Base-by-base conservation (phyloP, 2,329 filamentous ascomycete genomes). In the Colletotrichum sp. region DNA sequence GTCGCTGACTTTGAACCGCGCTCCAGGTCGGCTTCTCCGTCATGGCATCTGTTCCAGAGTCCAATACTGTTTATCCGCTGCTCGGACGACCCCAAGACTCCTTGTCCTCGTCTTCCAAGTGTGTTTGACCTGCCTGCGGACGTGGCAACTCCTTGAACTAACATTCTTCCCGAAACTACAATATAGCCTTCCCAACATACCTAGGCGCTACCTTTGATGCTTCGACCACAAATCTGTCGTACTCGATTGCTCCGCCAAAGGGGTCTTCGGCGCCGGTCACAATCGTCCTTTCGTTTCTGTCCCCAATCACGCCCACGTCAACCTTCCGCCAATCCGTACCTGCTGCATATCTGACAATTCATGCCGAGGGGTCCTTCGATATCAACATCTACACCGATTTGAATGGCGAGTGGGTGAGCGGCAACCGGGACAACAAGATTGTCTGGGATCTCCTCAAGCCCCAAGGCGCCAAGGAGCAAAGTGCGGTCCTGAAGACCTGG, bases 351-450 rank as follows among this genome's bases (percentile, higher is more conserved):
- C 81, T 98, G 77, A 94, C 91, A 8, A 88, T 96, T 55, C 85
- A 92, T 80, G 94, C 94, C 15, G 89, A 92, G 76, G 95, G 94
- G 7, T 88, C 87, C 77, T 90, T 93, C 67, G 88, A 93, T 77
- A 85, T 94, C 15, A 90, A 92, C 80, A 81, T 93, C 65, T 94
- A 94, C 79, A 85, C 93, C 75, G 93, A 95, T 80, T 79, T 94
- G 70, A 94, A 94, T 80, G 93, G 93, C 9, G 92, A 96, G 81
- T 98, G 95, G 95, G 93, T 95, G 75, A 97, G 93, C 80, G 95
- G 95, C 21, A 90, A 96, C 78, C 87, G 92, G 66, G 92, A 90
- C 38, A 94, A 90, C 79, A 87, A 90, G 69, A 94, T 98, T 71
- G 87, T 90, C 74, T 98, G 95, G 95, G 87, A 90, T 12, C 85